A percentile compares a stretch with the other conserved stretches of the same genome.
Evolutionary conservation across 306 rosid genomes (phyloP).

Genomic region (Calophaca sinica): DNA sequence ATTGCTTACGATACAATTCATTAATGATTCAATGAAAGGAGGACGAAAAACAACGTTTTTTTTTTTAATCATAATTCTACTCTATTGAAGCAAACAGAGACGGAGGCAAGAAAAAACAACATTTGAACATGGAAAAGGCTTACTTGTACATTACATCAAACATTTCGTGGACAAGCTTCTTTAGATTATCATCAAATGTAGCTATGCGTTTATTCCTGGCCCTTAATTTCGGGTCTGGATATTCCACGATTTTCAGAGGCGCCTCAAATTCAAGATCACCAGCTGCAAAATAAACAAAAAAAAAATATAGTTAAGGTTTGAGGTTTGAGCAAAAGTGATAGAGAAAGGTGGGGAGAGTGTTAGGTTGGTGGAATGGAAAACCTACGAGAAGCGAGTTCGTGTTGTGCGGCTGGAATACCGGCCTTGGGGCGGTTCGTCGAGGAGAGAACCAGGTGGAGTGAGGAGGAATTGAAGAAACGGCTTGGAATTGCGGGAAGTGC

Average conservation of each 20-base stretch:
- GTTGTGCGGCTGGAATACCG: slow-evolving; percentile 57
- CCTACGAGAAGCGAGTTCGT: slow-evolving; percentile 74
- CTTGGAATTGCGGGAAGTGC: slow-evolving; percentile 48
- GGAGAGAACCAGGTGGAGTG: slow-evolving; percentile 39
- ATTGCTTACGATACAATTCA: too few species aligned
- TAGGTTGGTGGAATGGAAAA: background rate
- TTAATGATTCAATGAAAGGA: too few species aligned
- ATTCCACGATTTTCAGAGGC: slow-evolving; percentile 73
- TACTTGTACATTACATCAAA: slow-evolving; percentile 92
- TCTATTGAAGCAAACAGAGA: too few species aligned
- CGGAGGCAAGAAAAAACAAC: background rate
- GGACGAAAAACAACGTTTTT: too few species aligned
- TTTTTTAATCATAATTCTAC: too few species aligned
- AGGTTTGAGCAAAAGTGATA: background rate
- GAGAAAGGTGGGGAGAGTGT: background rate
- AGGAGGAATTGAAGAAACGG: slow-evolving; percentile 41
- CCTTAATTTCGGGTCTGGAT: slow-evolving; percentile 83
- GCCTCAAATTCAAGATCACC: slow-evolving; percentile 71
- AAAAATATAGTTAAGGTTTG: background rate
- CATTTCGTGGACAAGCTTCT: slow-evolving; percentile 82
- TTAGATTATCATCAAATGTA: slow-evolving; percentile 72
- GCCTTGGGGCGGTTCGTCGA: slow-evolving; percentile 49
- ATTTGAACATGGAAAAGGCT: slow-evolving; percentile 41
- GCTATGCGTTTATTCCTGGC: slow-evolving; percentile 74
- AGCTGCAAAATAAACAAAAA: slow-evolving; percentile 48